Evolutionary conservation across 2,329 filamentous ascomycete species (phyloP), one percentile per base, ranked within the genome.

Genomic region (Ceratocystis huliohia): DNA sequence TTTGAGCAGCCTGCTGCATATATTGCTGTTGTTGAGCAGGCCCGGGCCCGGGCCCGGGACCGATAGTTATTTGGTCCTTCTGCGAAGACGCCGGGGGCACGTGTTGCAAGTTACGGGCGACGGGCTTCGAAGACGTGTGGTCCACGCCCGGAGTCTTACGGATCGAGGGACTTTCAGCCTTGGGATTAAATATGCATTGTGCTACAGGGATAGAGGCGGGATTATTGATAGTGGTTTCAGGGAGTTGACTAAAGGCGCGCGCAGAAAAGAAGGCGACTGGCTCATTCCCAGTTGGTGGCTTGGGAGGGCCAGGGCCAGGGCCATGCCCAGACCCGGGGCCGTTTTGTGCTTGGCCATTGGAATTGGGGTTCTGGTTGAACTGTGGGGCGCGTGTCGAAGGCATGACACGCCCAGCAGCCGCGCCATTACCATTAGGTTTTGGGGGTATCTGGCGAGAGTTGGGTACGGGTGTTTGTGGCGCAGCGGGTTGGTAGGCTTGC

Each of bases 121-220:
- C 77, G 0, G 91, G 90, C 64, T 87, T 86, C 3, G 88, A 92
- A 64, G 84, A 87, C 25, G 78, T 85, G 72, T 95, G 90, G 72
- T 96, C 91, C 48, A 96, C 82, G 1, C 92, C 92, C 0, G 88
- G 88, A 0, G 93, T 96, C 73, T 93, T 92, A 69, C 90, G 84
- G 72, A 96, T 91, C 0, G 91, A 94, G 0, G 92, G 91, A 69
- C 87, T 90, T 71, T 92, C 88, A 5, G 85, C 81, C 67, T 85
- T 85, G 2, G 88, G 88, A 71, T 92, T 88, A 74, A 92, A 93
- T 28, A 80, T 78, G 13, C 84, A 80, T 5, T 78, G 77, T 6
- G 76, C 75, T 46, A 78, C 75, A 2, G 78, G 78, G 72, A 73
- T 76, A 61, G 70, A 74, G 69, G 78, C 77, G 50, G 74, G 77